phyloP scores from a whole-genome alignment of 441 rosid species.

The Manihot esculenta region DNA sequence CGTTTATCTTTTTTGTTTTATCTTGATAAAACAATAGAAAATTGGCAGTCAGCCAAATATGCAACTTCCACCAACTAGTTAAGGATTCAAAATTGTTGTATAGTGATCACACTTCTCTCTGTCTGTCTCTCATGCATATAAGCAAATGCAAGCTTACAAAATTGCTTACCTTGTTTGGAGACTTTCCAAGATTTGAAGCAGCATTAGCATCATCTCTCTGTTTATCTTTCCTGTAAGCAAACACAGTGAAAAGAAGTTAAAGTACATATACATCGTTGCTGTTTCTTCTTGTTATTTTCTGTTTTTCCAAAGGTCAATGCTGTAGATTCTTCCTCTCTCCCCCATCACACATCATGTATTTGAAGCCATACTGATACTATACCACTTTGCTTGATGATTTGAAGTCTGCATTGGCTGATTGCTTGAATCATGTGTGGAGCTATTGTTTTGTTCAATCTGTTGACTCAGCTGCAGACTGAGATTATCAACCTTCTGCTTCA shows the following conservation, averaged over 20 bases:
- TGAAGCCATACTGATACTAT: slow-evolving; percentile 8
- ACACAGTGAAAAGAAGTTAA: slow-evolving; percentile 1
- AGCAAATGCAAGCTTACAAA: slow-evolving; percentile 4
- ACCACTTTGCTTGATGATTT: slow-evolving; percentile 45
- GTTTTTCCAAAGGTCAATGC: background rate
- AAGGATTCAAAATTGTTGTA: background rate
- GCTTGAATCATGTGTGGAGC: slow-evolving; percentile 30
- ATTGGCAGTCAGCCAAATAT: background rate
- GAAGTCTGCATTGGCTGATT: slow-evolving; percentile 26
- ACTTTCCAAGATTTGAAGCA: slow-evolving; percentile 36
- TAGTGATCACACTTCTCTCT: background rate
- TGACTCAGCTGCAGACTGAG: slow-evolving; percentile 53
- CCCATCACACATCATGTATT: background rate
- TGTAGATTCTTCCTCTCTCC: no score
- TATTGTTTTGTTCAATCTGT: slow-evolving; percentile 41
- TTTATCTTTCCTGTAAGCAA: slow-evolving; percentile 53
- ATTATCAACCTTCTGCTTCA: slow-evolving; percentile 65
- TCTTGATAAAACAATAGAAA: background rate
- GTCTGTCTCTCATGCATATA: background rate
- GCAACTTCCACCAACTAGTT: background rate
- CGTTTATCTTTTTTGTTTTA: background rate
- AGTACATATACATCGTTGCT: background rate
- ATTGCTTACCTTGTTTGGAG: slow-evolving; percentile 57
- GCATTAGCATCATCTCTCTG: slow-evolving; percentile 42
- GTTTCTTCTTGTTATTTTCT: background rate